These are phyloP conservation scores for Clitoria ternatea DNA, from an alignment of 306 rosid genomes.

Conservation along the genomic window DNA sequence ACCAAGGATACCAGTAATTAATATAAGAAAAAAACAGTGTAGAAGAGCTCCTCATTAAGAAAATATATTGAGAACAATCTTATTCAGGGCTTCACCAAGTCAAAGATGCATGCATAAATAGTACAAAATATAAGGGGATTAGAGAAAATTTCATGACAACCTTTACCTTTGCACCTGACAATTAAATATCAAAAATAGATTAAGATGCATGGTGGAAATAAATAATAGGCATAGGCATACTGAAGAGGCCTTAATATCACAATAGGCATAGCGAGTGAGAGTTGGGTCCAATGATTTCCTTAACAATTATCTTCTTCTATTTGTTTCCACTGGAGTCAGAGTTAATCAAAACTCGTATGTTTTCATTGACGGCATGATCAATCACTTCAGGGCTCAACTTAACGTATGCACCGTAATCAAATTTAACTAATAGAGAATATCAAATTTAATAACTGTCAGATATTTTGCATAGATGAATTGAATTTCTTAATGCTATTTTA, in stretches of 20 bases:
- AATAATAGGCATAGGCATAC: background rate
- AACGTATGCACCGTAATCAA: conserved; percentile 35
- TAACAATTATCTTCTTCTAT: conserved; percentile 72
- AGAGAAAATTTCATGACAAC: background rate
- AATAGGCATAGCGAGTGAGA: conserved; percentile 3
- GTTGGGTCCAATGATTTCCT: conserved; percentile 77
- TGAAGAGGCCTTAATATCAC: background rate
- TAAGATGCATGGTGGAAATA: background rate
- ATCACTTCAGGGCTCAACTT: conserved; percentile 56
- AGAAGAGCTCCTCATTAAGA: no score
- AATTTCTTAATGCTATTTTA: no score
- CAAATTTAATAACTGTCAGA: background rate
- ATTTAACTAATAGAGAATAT: background rate
- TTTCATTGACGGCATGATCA: conserved; percentile 57
- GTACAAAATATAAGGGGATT: background rate
- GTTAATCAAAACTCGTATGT: conserved; percentile 54
- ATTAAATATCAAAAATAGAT: background rate
- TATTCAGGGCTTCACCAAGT: background rate
- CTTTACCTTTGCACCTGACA: background rate
- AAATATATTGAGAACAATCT: background rate
- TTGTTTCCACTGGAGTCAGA: conserved; percentile 61
- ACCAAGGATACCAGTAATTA: no score
- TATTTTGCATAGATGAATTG: no score
- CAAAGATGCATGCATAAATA: background rate
- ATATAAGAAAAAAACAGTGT: no score